phyloP scores from a whole-genome alignment of 129 eudicot genomes.

The Gnaphalium uliginosum region DNA sequence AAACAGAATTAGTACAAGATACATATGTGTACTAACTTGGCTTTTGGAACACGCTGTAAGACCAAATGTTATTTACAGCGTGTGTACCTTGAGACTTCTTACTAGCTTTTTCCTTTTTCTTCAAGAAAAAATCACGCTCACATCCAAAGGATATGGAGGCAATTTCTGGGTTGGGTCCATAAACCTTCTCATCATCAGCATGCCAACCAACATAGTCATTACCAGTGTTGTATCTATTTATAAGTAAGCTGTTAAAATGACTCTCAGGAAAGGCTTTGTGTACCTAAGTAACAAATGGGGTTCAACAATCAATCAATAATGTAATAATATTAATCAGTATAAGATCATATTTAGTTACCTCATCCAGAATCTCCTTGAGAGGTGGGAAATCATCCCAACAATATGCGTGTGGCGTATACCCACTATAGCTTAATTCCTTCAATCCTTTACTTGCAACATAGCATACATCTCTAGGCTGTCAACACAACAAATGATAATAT shows the following conservation, averaged over 20 bases:
- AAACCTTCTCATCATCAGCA: constrained; percentile 88
- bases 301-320: background rate
- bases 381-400: constrained; percentile 89
- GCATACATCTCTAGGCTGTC: constrained; percentile 91
- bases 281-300: constrained; percentile 43
- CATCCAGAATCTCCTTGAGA: constrained; percentile 57
- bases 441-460: constrained; percentile 72
- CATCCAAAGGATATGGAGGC: constrained; percentile 94
- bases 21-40: background rate
- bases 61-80: background rate
- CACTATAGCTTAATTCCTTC: constrained; percentile 63
- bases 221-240: constrained; percentile 84
- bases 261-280: constrained; percentile 73
- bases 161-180: constrained; percentile 85
- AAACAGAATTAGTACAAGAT: constrained; percentile 6
- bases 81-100: constrained; percentile 48
- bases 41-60: background rate
- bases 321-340: no score
- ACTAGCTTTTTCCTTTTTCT: constrained; percentile 41
- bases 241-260: constrained; percentile 71
- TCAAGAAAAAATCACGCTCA: constrained; percentile 82
- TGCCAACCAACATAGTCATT: constrained; percentile 97
- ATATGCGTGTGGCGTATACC: constrained; percentile 69
- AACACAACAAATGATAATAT: background rate
- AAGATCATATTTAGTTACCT: constrained; percentile 34